Base-by-base conservation (phyloP, 768 basidiomycete genomes). In the Daedaleopsis nitida region DNA sequence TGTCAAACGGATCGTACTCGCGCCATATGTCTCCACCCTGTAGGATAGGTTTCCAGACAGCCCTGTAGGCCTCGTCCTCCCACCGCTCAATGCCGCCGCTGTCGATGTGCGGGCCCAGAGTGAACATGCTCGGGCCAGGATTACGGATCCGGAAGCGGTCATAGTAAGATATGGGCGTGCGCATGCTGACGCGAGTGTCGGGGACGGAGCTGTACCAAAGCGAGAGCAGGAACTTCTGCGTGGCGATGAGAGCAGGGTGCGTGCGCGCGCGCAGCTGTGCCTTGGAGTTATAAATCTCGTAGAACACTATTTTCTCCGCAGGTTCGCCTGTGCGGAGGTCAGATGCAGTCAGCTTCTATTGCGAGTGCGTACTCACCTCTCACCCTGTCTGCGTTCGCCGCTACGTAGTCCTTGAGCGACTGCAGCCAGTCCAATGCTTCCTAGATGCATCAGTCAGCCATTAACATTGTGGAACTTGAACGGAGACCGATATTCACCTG, bases 71-170 rank as follows among this genome's bases (percentile, higher is more conserved):
- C 0, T 77, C 72, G 69, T 91, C 86, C 73, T 89, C 85, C 87
- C 86, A 88, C 12, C 92, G 80, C 71, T 94, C 92, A n/a, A 92
- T 81, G 1, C 84, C 73, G 11, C 90, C 89, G 5, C 91, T 90
- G 82, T 78, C 75, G 35, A 71, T 59, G 62, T 88, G 86, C 12
- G 88, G 86, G 0, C 86, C 88, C 2, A 92, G 75, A 0, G 84
- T 80, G 68, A 92, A 92, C 51, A 80, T 79, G 13, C 78, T 73
- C 62, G 91, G 90, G 0, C 91, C 92, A 0, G 90, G 88, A 32
- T 79, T 80, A 6, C 92, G 82, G 50, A 92, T 89, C 2, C 90
- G 81, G 12, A 92, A 74, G 7, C 91, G 81, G 73, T 94, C 91
- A 60, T 85, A 89, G 72, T 93, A 93, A 1, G 86, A 84, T n/a